phyloP scores from a whole-genome alignment of 2,329 filamentous ascomycete genomes.

The Aspergillus eucalypticola region DNA sequence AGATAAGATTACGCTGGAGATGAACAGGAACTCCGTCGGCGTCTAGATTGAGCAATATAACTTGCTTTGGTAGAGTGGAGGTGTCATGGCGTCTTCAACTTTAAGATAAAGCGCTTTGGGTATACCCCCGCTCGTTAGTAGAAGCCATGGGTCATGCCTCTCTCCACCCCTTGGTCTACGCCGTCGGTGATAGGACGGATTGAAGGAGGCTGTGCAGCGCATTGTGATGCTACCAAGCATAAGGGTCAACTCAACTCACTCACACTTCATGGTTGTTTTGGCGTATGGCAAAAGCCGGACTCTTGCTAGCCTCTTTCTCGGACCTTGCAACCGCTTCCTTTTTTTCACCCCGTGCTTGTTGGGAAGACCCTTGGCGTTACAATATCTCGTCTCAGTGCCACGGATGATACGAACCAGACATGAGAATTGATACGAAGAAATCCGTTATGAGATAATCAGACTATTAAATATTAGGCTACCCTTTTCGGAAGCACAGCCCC shows the following conservation, averaged over 20 bases:
- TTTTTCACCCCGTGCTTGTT: neutral
- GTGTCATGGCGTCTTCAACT: neutral
- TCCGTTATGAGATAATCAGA: neutral
- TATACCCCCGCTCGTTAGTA: neutral
- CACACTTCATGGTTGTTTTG: neutral
- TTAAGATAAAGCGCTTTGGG: neutral
- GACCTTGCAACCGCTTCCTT: neutral
- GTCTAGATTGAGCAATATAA: neutral
- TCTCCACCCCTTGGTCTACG: neutral
- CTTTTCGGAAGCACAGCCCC: neutral
- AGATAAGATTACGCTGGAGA: neutral
- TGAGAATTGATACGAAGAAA: neutral
- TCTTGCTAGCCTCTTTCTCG: neutral
- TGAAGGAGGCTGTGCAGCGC: neutral
- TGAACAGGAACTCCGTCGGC: slow-evolving; percentile 2
- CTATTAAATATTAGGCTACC: neutral
- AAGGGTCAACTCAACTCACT: neutral
- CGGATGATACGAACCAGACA: neutral
- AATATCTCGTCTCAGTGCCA: neutral
- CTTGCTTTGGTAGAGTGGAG: neutral
- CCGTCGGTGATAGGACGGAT: neutral
- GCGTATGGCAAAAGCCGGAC: neutral
- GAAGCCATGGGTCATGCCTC: neutral
- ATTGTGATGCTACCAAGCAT: neutral
- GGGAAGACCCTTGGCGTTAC: neutral